phyloP scores from a whole-genome alignment of 345 rosid species.

The Raphanus sativus region DNA sequence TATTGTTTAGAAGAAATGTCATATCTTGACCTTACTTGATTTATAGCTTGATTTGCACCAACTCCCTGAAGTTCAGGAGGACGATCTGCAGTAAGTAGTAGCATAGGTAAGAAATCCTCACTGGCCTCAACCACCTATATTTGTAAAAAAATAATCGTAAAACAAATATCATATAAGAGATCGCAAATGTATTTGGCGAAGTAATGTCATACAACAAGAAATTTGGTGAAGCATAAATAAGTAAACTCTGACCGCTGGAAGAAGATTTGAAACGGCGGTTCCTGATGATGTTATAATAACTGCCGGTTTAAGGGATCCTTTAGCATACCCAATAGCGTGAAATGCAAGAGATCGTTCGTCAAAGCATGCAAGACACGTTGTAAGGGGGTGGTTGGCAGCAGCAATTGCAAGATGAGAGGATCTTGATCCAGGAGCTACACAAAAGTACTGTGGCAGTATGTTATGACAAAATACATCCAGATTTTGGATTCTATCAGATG shows the following conservation, averaged over 20 bases:
- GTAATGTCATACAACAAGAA: slow-evolving; percentile 7
- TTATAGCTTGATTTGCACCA: slow-evolving; percentile 94
- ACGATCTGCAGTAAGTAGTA: slow-evolving; percentile 92
- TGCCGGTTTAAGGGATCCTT: slow-evolving; percentile 81
- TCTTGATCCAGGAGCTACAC: slow-evolving; percentile 97
- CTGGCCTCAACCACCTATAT: slow-evolving; percentile 96
- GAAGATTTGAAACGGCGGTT: slow-evolving; percentile 97
- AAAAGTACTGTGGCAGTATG: slow-evolving; percentile 67
- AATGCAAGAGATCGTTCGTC: slow-evolving; percentile 96
- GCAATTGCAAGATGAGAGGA: slow-evolving; percentile 94
- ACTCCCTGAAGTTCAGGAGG: slow-evolving; percentile 91
- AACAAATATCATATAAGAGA: slow-evolving; percentile 4
- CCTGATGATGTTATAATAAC: slow-evolving; percentile 91
- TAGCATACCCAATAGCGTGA: slow-evolving; percentile 91
- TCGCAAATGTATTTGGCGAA: slow-evolving; percentile 4
- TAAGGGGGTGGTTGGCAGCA: slow-evolving; percentile 77
- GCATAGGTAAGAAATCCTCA: slow-evolving; percentile 86
- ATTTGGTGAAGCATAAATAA: slow-evolving; percentile 11
- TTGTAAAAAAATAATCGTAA: slow-evolving; percentile 1
- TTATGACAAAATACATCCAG: slow-evolving; percentile 40
- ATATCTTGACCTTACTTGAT: slow-evolving; percentile 61
- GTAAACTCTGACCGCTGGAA: slow-evolving; percentile 82
- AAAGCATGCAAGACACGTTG: slow-evolving; percentile 76
- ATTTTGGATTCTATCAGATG: slow-evolving; percentile 21
- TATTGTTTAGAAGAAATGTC: slow-evolving; percentile 14